These are phyloP conservation scores for Aphanomyces astaci DNA, from an alignment of 352 stramenopile species.

Conservation along the genomic window DNA sequence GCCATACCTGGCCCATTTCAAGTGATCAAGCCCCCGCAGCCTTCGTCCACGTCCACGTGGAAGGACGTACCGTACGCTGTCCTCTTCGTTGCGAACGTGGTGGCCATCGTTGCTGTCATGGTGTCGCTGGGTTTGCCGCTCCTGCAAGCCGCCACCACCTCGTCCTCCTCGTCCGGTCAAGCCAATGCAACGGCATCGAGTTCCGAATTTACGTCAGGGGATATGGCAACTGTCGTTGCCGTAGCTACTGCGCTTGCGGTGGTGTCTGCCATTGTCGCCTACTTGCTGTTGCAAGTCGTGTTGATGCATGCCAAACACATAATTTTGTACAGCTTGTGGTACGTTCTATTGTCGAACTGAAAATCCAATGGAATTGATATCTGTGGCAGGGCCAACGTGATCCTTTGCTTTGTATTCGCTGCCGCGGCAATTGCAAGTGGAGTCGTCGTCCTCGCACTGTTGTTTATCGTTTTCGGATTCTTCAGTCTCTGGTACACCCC, in stretches of 20 bases:
- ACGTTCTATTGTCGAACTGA: too few species aligned
- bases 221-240: neutral
- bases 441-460: neutral
- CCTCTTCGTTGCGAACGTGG: slow-evolving; percentile 11
- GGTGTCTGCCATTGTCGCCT: neutral
- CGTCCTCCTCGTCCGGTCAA: neutral
- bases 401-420: neutral
- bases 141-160: neutral
- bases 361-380: neutral
- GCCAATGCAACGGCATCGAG: neutral
- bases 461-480: neutral
- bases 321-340: neutral
- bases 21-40: neutral
- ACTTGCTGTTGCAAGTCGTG: neutral
- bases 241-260: neutral
- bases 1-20: neutral
- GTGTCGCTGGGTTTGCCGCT: neutral
- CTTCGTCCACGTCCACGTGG: neutral
- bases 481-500: neutral
- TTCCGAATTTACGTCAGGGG: neutral
- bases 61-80: slow-evolving; percentile 13
- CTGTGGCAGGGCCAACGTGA: neutral
- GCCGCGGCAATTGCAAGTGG: neutral
- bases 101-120: neutral
- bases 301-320: neutral